A percentile compares a stretch with the other conserved stretches of the same genome.
Conservation (phyloP, 495 filamentous ascomycete species). For the Penicillium goetzii region DNA sequence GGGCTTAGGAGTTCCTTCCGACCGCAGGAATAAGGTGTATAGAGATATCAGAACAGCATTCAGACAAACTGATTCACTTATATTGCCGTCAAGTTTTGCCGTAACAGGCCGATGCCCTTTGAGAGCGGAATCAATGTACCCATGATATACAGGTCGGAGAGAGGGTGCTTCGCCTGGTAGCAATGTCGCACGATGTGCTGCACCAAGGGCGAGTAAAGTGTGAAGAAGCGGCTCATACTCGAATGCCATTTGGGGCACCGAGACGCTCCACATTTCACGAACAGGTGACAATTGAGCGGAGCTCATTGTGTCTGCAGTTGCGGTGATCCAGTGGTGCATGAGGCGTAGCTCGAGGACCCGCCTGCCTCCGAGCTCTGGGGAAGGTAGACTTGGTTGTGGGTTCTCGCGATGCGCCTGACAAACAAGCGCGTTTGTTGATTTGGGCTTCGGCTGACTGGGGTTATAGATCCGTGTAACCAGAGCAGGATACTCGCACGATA, state of each 20-base stretch:
- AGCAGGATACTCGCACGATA: constrained; percentile 24
- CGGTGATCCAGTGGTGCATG: constrained; percentile 30
- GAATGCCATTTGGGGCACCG: constrained; percentile 31
- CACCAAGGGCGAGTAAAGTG: constrained; percentile 29
- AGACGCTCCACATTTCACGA: constrained; percentile 25
- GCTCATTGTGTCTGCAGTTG: constrained; percentile 28
- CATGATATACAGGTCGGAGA: constrained; percentile 27
- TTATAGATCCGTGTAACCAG: constrained; percentile 24
- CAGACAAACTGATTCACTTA: constrained; percentile 21
- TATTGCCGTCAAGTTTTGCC: constrained; percentile 16
- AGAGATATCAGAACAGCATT: constrained; percentile 29
- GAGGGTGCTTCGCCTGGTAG: constrained; percentile 22
- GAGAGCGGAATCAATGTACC: constrained; percentile 28
- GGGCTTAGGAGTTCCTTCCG: constrained; percentile 21
- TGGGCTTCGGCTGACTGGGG: constrained; percentile 9
- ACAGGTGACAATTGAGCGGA: constrained; percentile 22
- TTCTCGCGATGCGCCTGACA: not conserved
- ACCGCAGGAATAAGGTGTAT: constrained; percentile 27
- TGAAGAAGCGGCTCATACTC: constrained; percentile 33
- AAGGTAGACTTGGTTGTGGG: constrained; percentile 12
- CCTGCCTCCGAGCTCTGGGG: constrained; percentile 17
- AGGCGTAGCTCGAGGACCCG: constrained; percentile 29
- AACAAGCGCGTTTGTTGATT: not conserved
- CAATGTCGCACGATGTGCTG: constrained; percentile 26
- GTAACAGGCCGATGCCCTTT: constrained; percentile 24